Evolutionary conservation across 208 protist genomes (phyloP).

Genomic region (Strigomonas culicis): DNA sequence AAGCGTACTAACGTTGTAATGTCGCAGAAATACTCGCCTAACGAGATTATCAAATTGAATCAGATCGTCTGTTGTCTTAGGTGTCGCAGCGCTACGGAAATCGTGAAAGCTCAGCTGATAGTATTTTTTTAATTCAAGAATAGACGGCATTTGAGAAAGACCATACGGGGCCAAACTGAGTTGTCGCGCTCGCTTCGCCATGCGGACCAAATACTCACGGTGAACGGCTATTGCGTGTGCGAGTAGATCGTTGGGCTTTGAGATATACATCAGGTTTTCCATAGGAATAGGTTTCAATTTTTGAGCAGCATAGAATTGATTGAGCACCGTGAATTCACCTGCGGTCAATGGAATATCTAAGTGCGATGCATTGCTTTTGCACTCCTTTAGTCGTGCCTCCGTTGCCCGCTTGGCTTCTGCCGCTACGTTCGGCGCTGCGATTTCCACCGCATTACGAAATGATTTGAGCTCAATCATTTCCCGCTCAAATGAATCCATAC

Average conservation of each 20-base stretch:
- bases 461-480: conserved; percentile 71
- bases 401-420: conserved; percentile 33
- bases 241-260: conserved; percentile 38
- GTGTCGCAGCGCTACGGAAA: conserved; percentile 36
- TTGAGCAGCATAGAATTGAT: conserved; percentile 70
- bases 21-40: conserved; percentile 54
- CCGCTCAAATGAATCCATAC: conserved; percentile 70
- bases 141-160: conserved; percentile 65
- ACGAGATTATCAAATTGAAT: conserved; percentile 51
- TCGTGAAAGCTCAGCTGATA: conserved; percentile 83
- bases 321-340: conserved; percentile 67
- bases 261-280: conserved; percentile 54
- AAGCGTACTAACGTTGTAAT: conserved; percentile 57
- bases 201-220: conserved; percentile 57
- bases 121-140: conserved; percentile 53
- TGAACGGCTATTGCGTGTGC: conserved; percentile 39
- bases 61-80: conserved; percentile 24
- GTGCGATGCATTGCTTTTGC: conserved; percentile 20
- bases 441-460: conserved; percentile 61
- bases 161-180: conserved; percentile 57
- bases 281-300: conserved; percentile 27
- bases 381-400: conserved; percentile 25
- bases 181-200: conserved; percentile 34
- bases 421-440: conserved; percentile 47
- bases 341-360: conserved; percentile 45